A percentile compares a stretch with the other conserved stretches of the same genome.
Evolutionary conservation across 2,329 filamentous ascomycete genomes (phyloP).

Genomic region (Colletotrichum graminicola): DNA sequence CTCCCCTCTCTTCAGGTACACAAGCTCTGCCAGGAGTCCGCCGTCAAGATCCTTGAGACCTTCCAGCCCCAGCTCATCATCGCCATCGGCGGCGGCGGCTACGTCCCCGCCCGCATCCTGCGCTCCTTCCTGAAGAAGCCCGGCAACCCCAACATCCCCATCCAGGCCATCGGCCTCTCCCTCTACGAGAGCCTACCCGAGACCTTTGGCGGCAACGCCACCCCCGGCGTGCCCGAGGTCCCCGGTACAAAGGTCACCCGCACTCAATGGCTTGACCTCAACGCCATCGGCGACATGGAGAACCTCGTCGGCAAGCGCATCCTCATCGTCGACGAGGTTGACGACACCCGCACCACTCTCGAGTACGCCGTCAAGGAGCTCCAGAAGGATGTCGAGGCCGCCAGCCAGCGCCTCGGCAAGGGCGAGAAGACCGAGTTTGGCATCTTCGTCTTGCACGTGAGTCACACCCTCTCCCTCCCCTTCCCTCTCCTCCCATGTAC

Average conservation of each 20-base stretch:
- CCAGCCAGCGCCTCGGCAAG: constrained; percentile 76
- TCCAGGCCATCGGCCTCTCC: constrained; percentile 98
- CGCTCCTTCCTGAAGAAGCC: constrained; percentile 96
- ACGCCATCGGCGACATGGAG: constrained; percentile 83
- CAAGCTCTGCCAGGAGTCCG: constrained; percentile 93
- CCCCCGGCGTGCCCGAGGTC: constrained; percentile 72
- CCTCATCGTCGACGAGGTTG: constrained; percentile 94
- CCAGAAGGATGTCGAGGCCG: constrained; percentile 91
- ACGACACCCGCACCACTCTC: constrained; percentile 93
- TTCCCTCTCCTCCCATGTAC: fast-evolving
- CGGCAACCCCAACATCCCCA: constrained; percentile 92
- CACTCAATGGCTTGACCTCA: constrained; percentile 97
- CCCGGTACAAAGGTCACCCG: constrained; percentile 95
- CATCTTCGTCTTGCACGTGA: constrained; percentile 94
- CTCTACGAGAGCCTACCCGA: constrained; percentile 87
- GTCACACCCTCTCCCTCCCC: constrained; percentile 49
- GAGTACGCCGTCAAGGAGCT: constrained; percentile 95
- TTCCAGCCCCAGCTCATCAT: constrained; percentile 98
- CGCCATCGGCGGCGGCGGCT: constrained; percentile 96
- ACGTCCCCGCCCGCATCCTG: constrained; percentile 95
- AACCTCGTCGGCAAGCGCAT: constrained; percentile 93
- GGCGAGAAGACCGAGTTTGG: constrained; percentile 83
- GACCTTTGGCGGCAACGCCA: constrained; percentile 63
- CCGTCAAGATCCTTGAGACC: constrained; percentile 82
- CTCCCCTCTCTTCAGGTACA: constrained; percentile 75